A percentile compares a stretch with the other conserved stretches of the same genome.
These are phyloP conservation scores for Marasmius fiardii DNA, from an alignment of 1,284 basidiomycete genomes.

Conservation along the genomic window DNA sequence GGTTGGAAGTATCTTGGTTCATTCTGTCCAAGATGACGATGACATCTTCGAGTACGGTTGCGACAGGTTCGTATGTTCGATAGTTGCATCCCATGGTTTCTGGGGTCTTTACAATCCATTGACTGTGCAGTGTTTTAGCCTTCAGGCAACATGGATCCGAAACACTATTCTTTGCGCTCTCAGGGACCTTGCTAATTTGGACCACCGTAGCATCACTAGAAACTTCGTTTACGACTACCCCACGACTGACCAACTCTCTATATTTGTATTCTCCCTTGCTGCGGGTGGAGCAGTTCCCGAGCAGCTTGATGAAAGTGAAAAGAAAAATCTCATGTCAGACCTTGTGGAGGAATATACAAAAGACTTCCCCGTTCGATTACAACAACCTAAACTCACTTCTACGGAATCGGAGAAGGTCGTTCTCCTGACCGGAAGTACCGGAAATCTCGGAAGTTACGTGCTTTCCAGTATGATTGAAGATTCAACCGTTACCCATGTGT, in stretches of 20 bases:
- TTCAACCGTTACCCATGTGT: conserved; percentile 22
- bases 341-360: conserved; percentile 5
- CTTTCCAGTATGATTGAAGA: not conserved
- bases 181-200: conserved; percentile 17
- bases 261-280: conserved; percentile 6
- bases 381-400: too few species aligned
- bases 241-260: conserved; percentile 14
- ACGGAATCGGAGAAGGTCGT: not conserved
- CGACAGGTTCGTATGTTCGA: conserved; percentile 26
- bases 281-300: not conserved
- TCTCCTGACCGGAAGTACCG: conserved; percentile 7
- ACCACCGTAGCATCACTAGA: conserved; percentile 14
- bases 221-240: conserved; percentile 25
- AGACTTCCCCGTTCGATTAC: not conserved
- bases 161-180: conserved; percentile 23
- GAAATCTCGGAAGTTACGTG: conserved; percentile 2
- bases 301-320: not conserved
- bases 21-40: conserved; percentile 22
- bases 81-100: not conserved
- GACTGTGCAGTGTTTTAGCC: conserved; percentile 12
- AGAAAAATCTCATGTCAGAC: not conserved
- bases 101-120: not conserved
- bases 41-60: conserved; percentile 40
- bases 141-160: conserved; percentile 29
- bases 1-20: conserved; percentile 23